Conservation (phyloP, 805 yeast species). For the Brettanomyces anomalus region DNA sequence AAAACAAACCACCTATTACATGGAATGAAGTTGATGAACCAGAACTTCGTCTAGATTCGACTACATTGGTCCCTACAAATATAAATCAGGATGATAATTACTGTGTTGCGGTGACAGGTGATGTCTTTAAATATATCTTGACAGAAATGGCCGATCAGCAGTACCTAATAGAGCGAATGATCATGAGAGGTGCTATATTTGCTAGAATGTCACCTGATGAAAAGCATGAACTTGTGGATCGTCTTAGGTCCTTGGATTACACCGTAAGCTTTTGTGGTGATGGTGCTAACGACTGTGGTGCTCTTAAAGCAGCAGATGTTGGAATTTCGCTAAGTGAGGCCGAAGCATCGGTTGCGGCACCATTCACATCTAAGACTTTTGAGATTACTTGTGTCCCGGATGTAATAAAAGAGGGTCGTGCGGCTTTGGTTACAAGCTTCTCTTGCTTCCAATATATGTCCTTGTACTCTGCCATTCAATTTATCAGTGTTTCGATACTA, state of each 20-base stretch:
- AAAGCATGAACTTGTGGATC: slow-evolving; percentile 89
- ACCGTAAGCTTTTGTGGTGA: slow-evolving; percentile 98
- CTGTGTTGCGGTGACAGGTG: slow-evolving; percentile 85
- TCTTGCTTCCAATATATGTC: slow-evolving; percentile 98
- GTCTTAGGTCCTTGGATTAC: slow-evolving; percentile 74
- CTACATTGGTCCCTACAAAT: slow-evolving; percentile 45
- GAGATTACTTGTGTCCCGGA: slow-evolving; percentile 90
- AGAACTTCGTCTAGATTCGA: slow-evolving; percentile 48
- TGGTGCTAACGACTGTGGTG: slow-evolving; percentile 99
- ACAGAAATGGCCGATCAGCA: slow-evolving; percentile 38
- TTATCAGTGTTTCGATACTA: slow-evolving; percentile 74
- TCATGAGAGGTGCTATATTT: slow-evolving; percentile 67
- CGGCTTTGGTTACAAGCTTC: slow-evolving; percentile 89
- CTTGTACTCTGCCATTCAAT: slow-evolving; percentile 92
- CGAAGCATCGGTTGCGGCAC: slow-evolving; percentile 98
- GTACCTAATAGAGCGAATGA: slow-evolving; percentile 40
- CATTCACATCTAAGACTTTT: slow-evolving; percentile 84
- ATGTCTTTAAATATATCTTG: slow-evolving; percentile 71
- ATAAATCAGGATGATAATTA: slow-evolving; percentile 32
- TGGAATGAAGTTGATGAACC: slow-evolving; percentile 69
- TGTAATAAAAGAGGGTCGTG: slow-evolving; percentile 90
- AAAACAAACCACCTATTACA: slow-evolving; percentile 25
- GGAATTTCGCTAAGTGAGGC: slow-evolving; percentile 96
- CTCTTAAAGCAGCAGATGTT: slow-evolving; percentile 94
- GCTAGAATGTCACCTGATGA: slow-evolving; percentile 99